phyloP scores from a whole-genome alignment of 768 basidiomycete species.

The Boletus pseudo-olivaceus region DNA sequence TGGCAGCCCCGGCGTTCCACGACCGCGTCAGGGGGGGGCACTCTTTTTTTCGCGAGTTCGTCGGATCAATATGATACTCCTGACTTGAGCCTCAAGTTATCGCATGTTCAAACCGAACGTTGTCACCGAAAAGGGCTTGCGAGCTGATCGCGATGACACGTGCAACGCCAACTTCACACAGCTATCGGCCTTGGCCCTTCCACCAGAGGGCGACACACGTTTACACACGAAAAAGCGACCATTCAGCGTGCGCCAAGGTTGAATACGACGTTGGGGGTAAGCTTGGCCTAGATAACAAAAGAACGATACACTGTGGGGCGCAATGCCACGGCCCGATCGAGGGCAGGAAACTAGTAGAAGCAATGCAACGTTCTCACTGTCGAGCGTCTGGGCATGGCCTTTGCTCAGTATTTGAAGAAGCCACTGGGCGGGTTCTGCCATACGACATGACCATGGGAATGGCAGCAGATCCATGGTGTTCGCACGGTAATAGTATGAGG shows the following conservation, averaged over 20 bases:
- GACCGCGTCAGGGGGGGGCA: no score
- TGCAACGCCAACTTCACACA: background rate
- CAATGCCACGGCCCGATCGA: background rate
- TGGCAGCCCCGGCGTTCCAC: no score
- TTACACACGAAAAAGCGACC: background rate
- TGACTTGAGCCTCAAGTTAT: no score
- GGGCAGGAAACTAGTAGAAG: no score
- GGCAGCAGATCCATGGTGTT: background rate
- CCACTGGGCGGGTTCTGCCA: background rate
- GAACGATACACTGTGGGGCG: background rate
- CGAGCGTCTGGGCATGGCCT: background rate
- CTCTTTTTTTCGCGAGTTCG: no score
- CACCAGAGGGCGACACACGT: background rate
- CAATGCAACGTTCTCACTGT: no score
- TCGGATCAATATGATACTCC: no score
- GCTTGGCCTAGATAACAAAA: background rate
- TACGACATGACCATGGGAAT: background rate
- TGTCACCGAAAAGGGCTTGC: background rate
- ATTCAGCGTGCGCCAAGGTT: background rate
- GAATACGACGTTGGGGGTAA: background rate
- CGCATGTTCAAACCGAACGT: background rate
- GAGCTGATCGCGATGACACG: background rate
- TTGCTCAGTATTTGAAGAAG: no score
- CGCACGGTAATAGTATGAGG: background rate
- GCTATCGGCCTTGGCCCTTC: background rate